Evolutionary conservation across 139 green algal species (phyloP), one percentile per base, ranked within the genome.

Genomic region (Haematococcus lacustris): DNA sequence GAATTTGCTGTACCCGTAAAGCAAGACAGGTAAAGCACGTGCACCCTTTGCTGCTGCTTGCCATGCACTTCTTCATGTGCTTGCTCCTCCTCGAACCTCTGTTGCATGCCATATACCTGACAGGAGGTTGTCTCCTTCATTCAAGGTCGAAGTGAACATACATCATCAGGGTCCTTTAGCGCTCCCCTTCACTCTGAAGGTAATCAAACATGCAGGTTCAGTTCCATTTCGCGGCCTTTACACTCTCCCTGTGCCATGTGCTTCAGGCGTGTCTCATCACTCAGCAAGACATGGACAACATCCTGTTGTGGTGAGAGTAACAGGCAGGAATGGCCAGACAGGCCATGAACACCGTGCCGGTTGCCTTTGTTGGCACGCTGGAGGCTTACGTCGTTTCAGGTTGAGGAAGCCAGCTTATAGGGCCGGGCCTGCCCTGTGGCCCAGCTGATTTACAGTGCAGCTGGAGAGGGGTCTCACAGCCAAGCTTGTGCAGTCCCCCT

Each of bases 1-100:
- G 85, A 90, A 70, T 90, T 86, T 76, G 78, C 71, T 1, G 73
- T 88, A 40, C 85, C 85, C 1, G 85, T 90, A 7, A 90, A 90
- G 82, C 85, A 90, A 37, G 85, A 89, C 77, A 83, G 84, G 84
- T 86, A 51, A 3, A 17, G 26, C 28, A 2, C 51, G 53, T 37
- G 59, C 38, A 62, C 9, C 37, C 23, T 40, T 57, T 57, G 23
- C 37, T 41, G 9, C 37, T 37, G 57, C 38, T 17, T 25, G 13
- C 4, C 3, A 40, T 70, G 64, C 37, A 53, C 60, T 33, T 28
- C 7, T 32, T 60, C n/a, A 30, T 66, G 47, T 35, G 1, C 47
- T 7, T 23, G 7, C n/a, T 61, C 21, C 6, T 63, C 17, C 50
- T 9, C 2, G 6, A 41, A 4, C 13, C 23, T 47, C 51, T 51